Evolutionary conservation across 192 early-diverging fungal species (phyloP).

Genomic region (Umbelopsis vinacea): DNA sequence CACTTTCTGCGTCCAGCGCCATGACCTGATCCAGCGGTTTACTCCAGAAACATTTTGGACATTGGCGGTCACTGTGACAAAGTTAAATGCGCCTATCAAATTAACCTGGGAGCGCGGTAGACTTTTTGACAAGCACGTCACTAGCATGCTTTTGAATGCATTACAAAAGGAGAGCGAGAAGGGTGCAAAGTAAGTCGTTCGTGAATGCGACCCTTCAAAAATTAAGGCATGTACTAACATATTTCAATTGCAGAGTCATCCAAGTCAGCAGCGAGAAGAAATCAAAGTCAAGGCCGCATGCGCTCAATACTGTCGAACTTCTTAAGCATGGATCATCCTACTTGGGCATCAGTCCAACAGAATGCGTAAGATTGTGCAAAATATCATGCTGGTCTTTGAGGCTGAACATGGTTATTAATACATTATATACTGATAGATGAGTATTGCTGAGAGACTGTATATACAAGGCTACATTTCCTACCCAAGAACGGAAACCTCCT

Average conservation of each 20-base stretch:
- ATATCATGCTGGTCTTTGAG: too few species aligned
- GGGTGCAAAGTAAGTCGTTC: conserved; percentile 46
- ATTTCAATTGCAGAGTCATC: conserved; percentile 19
- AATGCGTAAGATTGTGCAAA: conserved; percentile 39
- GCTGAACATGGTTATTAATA: background rate
- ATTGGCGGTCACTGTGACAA: conserved; percentile 32
- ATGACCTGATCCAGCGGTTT: conserved; percentile 59
- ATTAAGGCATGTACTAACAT: background rate
- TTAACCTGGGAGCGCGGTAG: conserved; percentile 32
- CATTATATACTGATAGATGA: conserved; percentile 35
- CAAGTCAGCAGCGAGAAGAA: conserved; percentile 24
- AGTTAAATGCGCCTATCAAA: conserved; percentile 24
- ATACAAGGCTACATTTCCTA: conserved; percentile 57
- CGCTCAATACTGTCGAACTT: conserved; percentile 48
- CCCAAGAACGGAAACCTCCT: conserved; percentile 56
- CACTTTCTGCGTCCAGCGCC: conserved; percentile 57
- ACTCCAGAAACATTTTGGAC: conserved; percentile 55
- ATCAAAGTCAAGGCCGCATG: conserved; percentile 34
- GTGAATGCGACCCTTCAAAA: background rate
- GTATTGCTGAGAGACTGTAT: conserved; percentile 53
- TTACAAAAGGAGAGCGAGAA: conserved; percentile 33
- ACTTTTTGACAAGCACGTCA: conserved; percentile 50
- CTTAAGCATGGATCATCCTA: conserved; percentile 51
- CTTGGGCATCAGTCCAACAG: conserved; percentile 51
- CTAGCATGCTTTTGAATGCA: conserved; percentile 33